Percentiles rank a stretch among this genome's conserved stretches.
Evolutionary conservation across 768 basidiomycete genomes (phyloP).

Genomic region (Boletus barrowsii): DNA sequence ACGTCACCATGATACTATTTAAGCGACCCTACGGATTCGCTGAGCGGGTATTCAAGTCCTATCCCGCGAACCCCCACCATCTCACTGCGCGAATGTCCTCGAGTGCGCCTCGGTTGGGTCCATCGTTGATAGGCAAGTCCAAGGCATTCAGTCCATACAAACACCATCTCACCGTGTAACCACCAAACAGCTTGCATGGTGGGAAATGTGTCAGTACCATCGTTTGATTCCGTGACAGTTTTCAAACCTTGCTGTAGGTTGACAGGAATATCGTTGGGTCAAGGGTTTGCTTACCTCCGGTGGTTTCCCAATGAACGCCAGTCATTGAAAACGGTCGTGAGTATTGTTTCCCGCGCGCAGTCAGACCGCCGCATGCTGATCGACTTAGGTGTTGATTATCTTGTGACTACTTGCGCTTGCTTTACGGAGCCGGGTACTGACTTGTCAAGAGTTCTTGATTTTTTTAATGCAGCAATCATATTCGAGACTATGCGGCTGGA

Average conservation of each 20-base stretch:
- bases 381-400: background rate
- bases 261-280: background rate
- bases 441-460: background rate
- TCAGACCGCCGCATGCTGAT: too few species aligned
- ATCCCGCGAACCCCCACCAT: too few species aligned
- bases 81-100: too few species aligned
- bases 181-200: too few species aligned
- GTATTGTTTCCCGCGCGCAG: background rate
- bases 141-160: too few species aligned
- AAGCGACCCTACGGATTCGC: too few species aligned
- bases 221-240: background rate
- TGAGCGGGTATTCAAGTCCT: too few species aligned
- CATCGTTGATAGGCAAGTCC: too few species aligned
- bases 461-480: background rate
- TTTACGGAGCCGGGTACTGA: background rate
- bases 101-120: too few species aligned
- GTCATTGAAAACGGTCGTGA: background rate
- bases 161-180: too few species aligned
- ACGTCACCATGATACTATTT: too few species aligned
- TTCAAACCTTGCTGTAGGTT: background rate
- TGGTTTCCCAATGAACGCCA: conserved; percentile 2
- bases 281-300: background rate
- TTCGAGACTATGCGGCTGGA: background rate
- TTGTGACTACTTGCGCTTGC: background rate
- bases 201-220: too few species aligned